Base-by-base conservation (phyloP, 306 rosid genomes). In the Argentina anserina region DNA sequence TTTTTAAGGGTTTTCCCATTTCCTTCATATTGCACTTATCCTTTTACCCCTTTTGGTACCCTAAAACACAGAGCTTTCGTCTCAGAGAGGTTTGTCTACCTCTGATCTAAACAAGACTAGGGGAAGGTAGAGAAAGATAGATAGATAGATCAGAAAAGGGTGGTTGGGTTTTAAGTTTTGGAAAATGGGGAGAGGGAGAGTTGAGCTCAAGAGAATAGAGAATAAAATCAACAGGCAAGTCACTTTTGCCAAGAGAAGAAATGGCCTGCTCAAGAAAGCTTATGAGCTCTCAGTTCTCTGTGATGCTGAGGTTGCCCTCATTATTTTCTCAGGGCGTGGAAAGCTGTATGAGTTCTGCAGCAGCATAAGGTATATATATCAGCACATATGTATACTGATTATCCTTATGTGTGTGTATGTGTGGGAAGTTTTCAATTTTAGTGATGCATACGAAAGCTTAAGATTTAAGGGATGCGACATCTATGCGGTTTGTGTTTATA, bases 141-240 rank as follows among this genome's bases (percentile, higher is more conserved):
- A 14, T 81, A 25, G 53, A 18, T 79, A 23, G 52, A 69, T 45
- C 37, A 58, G 39, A 7, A 60, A 60, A 60, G 65, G 65, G 65
- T 58, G 64, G 37, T 60, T 60, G 40, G 65, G 21, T 60, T 31
- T 37, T 70, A 70, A 65, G 1, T 58, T 61, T 52, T 61, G 64
- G 36, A 71, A 72, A 72, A 91, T 88, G 96, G 96, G 96, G 50
- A 92, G 96, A 43, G 98, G 98, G 33, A 90, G 83, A 65, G 96
- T 92, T 55, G 98, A 90, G 71, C 79, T 92, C 75, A 92, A 92
- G 91, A 90, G 98, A 70, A 92, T 92, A 85, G 98, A 92, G 84
- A 92, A 90, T 90, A 90, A 92, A 88, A 87, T 90, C 59, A 92
- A 92, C 79, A 89, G 97, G 90, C 97, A 92, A 39, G 97, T 92